A percentile compares a stretch with the other conserved stretches of the same genome.
These are phyloP conservation scores for Aspergillus baeticus DNA, from an alignment of 495 filamentous ascomycete genomes.

Conservation along the genomic window DNA sequence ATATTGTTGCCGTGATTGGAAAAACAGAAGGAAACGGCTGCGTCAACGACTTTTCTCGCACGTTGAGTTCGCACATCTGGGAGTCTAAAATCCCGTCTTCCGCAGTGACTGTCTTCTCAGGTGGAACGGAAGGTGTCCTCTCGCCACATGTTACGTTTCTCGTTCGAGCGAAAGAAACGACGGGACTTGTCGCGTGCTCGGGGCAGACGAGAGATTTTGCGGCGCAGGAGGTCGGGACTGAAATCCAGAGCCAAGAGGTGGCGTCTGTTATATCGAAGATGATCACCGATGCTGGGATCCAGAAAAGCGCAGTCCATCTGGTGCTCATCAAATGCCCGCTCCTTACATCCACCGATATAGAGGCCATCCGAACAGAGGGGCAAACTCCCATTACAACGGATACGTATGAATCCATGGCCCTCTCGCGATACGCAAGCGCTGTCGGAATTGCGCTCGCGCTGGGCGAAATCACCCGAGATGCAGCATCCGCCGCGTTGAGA, in stretches of 20 bases:
- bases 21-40: conserved; percentile 11
- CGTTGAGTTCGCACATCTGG: neutral
- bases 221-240: conserved; percentile 2
- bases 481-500: neutral
- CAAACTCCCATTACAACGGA: neutral
- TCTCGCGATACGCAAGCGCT: conserved; percentile 1
- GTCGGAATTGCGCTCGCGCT: conserved; percentile 1
- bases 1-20: neutral
- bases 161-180: neutral
- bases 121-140: conserved; percentile 6
- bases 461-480: neutral
- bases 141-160: conserved; percentile 5
- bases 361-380: neutral
- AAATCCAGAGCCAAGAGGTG: neutral
- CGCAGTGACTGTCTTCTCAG: conserved; percentile 2
- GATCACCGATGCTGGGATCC: neutral
- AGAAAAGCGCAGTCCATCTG: neutral
- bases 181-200: neutral
- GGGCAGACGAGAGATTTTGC: neutral
- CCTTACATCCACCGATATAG: conserved; percentile 3
- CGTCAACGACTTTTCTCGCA: conserved; percentile 5
- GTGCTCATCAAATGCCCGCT: conserved; percentile 3
- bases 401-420: conserved; percentile 7
- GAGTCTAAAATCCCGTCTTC: neutral
- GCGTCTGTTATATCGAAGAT: neutral